phyloP scores from a whole-genome alignment of 257 asterid species.

The Fraxinus anomala region DNA sequence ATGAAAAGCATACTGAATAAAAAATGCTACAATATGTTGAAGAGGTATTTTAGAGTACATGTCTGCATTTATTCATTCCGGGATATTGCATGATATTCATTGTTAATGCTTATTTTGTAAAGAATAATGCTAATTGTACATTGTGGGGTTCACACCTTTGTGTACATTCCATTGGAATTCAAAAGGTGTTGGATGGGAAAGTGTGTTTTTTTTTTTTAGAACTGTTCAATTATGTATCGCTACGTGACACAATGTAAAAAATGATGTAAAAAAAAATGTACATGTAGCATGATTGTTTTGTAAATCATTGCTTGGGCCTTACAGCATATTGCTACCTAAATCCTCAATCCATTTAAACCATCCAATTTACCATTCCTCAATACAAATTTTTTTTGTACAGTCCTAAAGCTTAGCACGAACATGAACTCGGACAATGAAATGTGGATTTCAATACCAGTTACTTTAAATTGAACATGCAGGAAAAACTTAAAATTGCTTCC shows the following conservation, averaged over 20 bases:
- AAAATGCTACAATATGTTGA: not conserved
- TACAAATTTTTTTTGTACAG: conserved; percentile 7
- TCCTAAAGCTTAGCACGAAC: not conserved
- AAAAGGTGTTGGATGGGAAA: too few species aligned
- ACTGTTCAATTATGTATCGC: too few species aligned
- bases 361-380: conserved; percentile 10
- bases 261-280: too few species aligned
- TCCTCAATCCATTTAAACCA: conserved; percentile 9
- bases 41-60: not conserved
- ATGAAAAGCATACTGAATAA: not conserved
- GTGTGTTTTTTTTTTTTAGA: too few species aligned
- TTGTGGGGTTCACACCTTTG: too few species aligned
- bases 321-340: not conserved
- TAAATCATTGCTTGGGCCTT: not conserved
- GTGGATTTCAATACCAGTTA: conserved; percentile 6
- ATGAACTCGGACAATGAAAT: conserved; percentile 6
- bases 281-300: not conserved
- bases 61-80: not conserved
- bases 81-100: not conserved
- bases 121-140: too few species aligned
- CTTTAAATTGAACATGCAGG: not conserved
- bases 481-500: not conserved
- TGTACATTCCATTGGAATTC: too few species aligned
- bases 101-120: not conserved
- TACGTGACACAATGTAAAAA: too few species aligned